Base-by-base conservation (phyloP, 306 rosid species). In the Phaseolus lunatus region DNA sequence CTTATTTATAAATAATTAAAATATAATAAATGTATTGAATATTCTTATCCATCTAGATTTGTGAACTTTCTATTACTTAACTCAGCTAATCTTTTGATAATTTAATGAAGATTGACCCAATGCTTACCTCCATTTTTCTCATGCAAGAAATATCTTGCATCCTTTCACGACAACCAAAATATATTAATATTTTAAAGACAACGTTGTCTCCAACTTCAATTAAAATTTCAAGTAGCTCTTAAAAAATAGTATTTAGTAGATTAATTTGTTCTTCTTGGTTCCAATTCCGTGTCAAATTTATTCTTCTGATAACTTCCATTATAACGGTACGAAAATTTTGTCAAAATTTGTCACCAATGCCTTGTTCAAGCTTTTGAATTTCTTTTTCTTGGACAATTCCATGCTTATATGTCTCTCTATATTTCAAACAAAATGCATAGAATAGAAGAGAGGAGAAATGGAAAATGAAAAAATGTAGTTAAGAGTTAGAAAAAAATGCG, bases 321-420 rank as follows among this genome's bases (percentile, higher is more conserved):
- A 56, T 22, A 56, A 23, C 33, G n/a, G 19, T 24, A 5, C 2
- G 3, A 58, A 1, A 19, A 27, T 14, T 27, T 58, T 24, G 64
- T 57, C 64, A 57, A 57, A 57, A 57, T 26, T 24, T 59, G 39
- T 27, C 41, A 59, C 31, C 12, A 59, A 59, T 59, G 67, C 27
- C 43, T 59, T 7, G 16, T 29, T 31, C 67, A 61, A 61, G 6
- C 39, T 61, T 59, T 61, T 5, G 18, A 15, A 7, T 2, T 29
- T 29, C 29, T 27, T 61, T 29, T 27, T 29, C 22, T 61, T 27
- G 13, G 13, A 61, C 41, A 27, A 27, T 61, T 61, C 67, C 15
- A 61, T 14, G 2, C 39, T 61, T 18, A 0, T n/a, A 12, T 16
- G 2, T 14, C 7, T 45, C 50, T 14, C 15, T 14, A 45, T 13